Evolutionary conservation across 768 basidiomycete species (phyloP), one percentile per base, ranked within the genome.

Genomic region (Lactarius sanguifluus): DNA sequence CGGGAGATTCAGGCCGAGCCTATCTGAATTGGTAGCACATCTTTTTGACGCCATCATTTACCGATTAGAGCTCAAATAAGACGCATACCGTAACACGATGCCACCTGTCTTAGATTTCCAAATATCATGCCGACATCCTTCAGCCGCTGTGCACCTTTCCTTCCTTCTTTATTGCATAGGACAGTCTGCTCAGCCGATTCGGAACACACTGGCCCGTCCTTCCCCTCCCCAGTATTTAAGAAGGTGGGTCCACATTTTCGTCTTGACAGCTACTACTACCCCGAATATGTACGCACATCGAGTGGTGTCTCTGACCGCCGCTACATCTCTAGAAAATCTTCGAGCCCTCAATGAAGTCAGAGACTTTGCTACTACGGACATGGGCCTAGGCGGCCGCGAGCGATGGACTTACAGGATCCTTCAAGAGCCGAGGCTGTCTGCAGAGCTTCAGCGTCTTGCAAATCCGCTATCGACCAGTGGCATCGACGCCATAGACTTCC

Each of bases 401-500:
- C 79, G 80, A 41, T 86, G 85, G 85, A 81, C 83, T 3, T 86
- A 85, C 72, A 82, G 80, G 20, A 71, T 80, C 32, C 78, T 86
- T 30, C 60, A 75, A 18, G 81, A 84, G 64, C 77, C 75, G 13
- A 72, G 66, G 5, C 68, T 86, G 30, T 74, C 79, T 25, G 62
- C 72, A 13, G 80, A 83, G 72, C 68, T 86, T 32, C 72, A 67
- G 36, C 77, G 75, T 38, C 61, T 80, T 45, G 78, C 81, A 25
- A 70, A 75, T 52, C 78, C 82, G 3, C 70, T 65, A 63, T 78
- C 80, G 8, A 67, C 62, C 43, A 72, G 68, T 13, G 68, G 70
- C 6, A 77, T 78, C 34, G 80, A 82, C 65, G 75, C 74, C 61
- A 74, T 83, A 63, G 76, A 77, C 5, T 81, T 83, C 67, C 81